A percentile compares a stretch with the other conserved stretches of the same genome.
Conservation (phyloP, 805 yeast genomes). For the Candida piceae region DNA sequence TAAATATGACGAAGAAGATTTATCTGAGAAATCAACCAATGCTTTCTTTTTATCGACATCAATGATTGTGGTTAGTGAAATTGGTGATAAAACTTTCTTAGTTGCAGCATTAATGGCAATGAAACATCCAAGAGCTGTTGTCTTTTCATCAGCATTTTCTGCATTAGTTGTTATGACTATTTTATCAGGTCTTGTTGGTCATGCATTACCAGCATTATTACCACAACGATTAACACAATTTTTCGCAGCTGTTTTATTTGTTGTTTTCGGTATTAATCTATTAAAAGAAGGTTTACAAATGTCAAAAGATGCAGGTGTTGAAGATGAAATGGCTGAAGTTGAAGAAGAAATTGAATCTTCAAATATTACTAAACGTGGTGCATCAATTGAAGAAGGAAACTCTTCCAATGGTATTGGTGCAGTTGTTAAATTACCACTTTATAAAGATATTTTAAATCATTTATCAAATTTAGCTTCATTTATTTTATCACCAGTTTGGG, state of each 20-base stretch:
- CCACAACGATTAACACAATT: conserved; percentile 77
- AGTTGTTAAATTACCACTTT: conserved; percentile 1
- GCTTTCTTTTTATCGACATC: conserved; percentile 77
- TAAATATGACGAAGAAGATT: conserved; percentile 7
- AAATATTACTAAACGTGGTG: conserved; percentile 46
- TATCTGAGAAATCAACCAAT: conserved; percentile 27
- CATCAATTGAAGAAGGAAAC: conserved; percentile 65
- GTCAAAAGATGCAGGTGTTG: conserved; percentile 81
- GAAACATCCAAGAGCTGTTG: conserved; percentile 79
- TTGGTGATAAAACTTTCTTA: conserved; percentile 95
- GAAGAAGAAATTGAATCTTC: conserved; percentile 82
- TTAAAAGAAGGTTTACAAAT: conserved; percentile 76
- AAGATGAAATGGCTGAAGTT: conserved; percentile 94
- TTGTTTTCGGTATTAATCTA: conserved; percentile 76
- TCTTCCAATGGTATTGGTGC: not conserved
- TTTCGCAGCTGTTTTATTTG: conserved; percentile 73
- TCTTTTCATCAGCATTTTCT: conserved; percentile 82
- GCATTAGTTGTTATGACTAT: conserved; percentile 89
- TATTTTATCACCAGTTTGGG: conserved; percentile 82
- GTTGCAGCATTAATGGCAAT: conserved; percentile 98
- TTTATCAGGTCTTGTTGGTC: conserved; percentile 87
- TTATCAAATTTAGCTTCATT: conserved; percentile 52
- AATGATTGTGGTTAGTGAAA: conserved; percentile 93
- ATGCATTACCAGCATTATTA: conserved; percentile 77
- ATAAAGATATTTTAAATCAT: conserved; percentile 26